These are phyloP conservation scores for Penicillium psychrofluorescens DNA, from an alignment of 495 filamentous ascomycete species.

Conservation along the genomic window DNA sequence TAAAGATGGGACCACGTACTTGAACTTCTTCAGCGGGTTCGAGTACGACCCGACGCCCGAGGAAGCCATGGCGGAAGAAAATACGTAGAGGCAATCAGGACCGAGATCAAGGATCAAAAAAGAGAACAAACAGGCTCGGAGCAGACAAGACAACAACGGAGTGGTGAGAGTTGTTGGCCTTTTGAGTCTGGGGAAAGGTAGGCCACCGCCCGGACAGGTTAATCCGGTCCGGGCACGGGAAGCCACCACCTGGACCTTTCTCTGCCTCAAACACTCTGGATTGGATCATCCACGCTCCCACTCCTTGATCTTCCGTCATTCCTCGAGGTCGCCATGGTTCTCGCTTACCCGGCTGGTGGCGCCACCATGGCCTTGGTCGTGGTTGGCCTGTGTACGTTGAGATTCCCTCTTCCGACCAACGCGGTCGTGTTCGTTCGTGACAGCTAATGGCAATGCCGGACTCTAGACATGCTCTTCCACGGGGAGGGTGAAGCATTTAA, in stretches of 20 bases:
- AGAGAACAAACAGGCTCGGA: conserved; percentile 2
- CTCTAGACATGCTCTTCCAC: conserved; percentile 92
- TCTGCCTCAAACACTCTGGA: too few species aligned
- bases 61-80: conserved; percentile 41
- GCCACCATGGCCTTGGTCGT: conserved; percentile 66
- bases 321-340: conserved; percentile 38
- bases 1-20: conserved; percentile 47
- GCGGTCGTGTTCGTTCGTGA: conserved; percentile 4
- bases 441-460: conserved; percentile 24
- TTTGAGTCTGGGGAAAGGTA: conserved; percentile 20
- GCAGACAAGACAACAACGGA: not conserved
- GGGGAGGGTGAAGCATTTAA: conserved; percentile 95
- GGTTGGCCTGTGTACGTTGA: conserved; percentile 74
- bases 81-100: conserved; percentile 3
- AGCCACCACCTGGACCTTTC: too few species aligned
- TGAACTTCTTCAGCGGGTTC: conserved; percentile 99
- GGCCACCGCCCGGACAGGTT: conserved; percentile 18
- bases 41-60: conserved; percentile 80
- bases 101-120: not conserved
- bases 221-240: conserved; percentile 20
- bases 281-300: too few species aligned
- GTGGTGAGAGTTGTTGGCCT: conserved; percentile 7
- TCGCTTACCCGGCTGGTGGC: conserved; percentile 60
- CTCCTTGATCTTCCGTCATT: conserved; percentile 13
- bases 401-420: not conserved